Evolutionary conservation across 768 basidiomycete genomes (phyloP), one percentile per base, ranked within the genome.

Genomic region (Cystobasidium ongulense): DNA sequence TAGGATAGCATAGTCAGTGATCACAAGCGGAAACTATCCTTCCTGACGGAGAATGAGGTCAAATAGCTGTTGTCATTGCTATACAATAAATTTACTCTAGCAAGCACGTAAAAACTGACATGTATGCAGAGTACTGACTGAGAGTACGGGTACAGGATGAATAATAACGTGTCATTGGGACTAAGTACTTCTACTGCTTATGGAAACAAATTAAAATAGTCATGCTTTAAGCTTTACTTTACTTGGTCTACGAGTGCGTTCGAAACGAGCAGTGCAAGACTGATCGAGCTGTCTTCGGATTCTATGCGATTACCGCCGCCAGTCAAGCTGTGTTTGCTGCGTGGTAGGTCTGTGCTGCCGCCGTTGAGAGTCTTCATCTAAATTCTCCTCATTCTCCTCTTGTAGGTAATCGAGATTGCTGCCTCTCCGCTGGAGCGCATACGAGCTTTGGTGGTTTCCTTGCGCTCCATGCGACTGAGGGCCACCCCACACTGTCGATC

Each of bases 361-460:
- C 25, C 35, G 52, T 2, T 71, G n/a, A 2, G 15, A 15, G 21
- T 54, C 50, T 5, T 71, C 33, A 35, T 54, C 29, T 2, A 23
- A 21, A n/a, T 29, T 36, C n/a, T 59, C 68, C 21, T 71, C 68
- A 17, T 31, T 52, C 54, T 54, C 68, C 38, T 71, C 68, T 36
- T 71, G 46, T 10, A 59, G 35, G 18, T 71, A 35, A 25, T 71
- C 68, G 4, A 71, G 36, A 35, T 35, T 54, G 38, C 54, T 43
- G 23, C 31, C 33, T 54, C 29, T 8, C 25, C 65, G 52, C 25
- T 71, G 68, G 8, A 38, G 68, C n/a, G 21, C 29, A 38, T 61
- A 61, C 25, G 57, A 38, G 31, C 57, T 29, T 33, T 46, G 46
- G 33, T 54, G 53, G 31, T n/a, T 71, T 8, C 54, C 50, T 36